A percentile compares a stretch with the other conserved stretches of the same genome.
phyloP scores from a whole-genome alignment of 371 early-diverging fungal genomes.

The Dinochytrium kinnereticum region DNA sequence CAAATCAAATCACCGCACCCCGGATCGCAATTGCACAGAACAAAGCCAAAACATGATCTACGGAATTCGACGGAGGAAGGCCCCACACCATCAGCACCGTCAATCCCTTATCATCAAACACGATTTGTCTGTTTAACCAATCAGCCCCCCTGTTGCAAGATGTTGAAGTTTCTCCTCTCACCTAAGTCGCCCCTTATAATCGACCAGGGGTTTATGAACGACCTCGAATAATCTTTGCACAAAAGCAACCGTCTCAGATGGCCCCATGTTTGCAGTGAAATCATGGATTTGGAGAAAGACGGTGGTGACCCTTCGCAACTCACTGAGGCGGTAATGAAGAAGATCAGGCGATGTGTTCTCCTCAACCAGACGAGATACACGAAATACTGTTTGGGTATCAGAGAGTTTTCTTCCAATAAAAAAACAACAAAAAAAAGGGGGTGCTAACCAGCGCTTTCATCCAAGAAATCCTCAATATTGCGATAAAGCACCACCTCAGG shows the following conservation, averaged over 20 bases:
- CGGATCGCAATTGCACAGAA: constrained; percentile 4
- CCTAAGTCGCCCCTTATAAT: constrained; percentile 7
- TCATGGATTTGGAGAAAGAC: constrained; percentile 6
- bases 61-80: background rate
- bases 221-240: background rate
- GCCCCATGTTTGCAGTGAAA: background rate
- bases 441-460: constrained; percentile 2
- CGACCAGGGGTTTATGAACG: background rate
- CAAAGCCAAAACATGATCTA: constrained; percentile 15
- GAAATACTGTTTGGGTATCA: constrained; percentile 9
- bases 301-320: constrained; percentile 10
- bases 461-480: background rate
- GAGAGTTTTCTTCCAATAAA: no score
- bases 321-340: background rate
- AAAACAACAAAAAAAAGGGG: background rate
- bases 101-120: constrained; percentile 15
- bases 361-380: background rate
- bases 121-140: constrained; percentile 12
- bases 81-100: constrained; percentile 10
- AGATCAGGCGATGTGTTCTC: background rate
- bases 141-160: background rate
- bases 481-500: background rate
- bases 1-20: background rate
- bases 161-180: background rate
- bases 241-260: background rate